Percentiles rank a stretch among this genome's conserved stretches.
phyloP scores from a whole-genome alignment of 805 yeast genomes.

The Myxozyma neglecta region DNA sequence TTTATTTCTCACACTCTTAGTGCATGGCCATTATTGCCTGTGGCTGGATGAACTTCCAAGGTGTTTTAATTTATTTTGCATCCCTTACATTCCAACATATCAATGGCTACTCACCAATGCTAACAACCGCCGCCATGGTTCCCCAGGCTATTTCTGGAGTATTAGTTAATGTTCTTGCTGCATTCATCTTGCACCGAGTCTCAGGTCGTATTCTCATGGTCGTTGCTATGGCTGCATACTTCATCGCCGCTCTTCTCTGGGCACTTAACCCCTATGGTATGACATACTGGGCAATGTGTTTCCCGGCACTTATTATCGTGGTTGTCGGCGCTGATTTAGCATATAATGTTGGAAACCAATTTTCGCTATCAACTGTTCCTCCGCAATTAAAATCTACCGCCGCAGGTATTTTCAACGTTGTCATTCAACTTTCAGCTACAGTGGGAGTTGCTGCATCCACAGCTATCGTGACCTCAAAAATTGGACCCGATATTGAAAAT shows the following conservation, averaged over 20 bases:
- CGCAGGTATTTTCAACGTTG: conserved; percentile 51
- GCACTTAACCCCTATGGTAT: conserved; percentile 43
- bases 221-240: conserved; percentile 43
- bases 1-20: not conserved
- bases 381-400: conserved; percentile 47
- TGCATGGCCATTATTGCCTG: conserved; percentile 43
- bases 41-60: conserved; percentile 48
- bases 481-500: conserved; percentile 13
- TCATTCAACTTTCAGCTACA: conserved; percentile 45
- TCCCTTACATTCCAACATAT: conserved; percentile 48
- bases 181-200: conserved; percentile 48
- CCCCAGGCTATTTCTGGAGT: conserved; percentile 49
- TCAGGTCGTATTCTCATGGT: conserved; percentile 46
- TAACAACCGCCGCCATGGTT: conserved; percentile 48
- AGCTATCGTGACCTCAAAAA: conserved; percentile 43
- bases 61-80: conserved; percentile 45
- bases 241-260: conserved; percentile 47
- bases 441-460: conserved; percentile 48
- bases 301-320: conserved; percentile 45
- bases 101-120: conserved; percentile 42
- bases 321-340: conserved; percentile 52
- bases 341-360: conserved; percentile 50
- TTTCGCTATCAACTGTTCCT: conserved; percentile 47
- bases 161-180: conserved; percentile 48
- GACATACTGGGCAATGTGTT: conserved; percentile 50